These are phyloP conservation scores for Discostella pseudostelligera DNA, from an alignment of 108 stramenopile species.

Conservation along the genomic window DNA sequence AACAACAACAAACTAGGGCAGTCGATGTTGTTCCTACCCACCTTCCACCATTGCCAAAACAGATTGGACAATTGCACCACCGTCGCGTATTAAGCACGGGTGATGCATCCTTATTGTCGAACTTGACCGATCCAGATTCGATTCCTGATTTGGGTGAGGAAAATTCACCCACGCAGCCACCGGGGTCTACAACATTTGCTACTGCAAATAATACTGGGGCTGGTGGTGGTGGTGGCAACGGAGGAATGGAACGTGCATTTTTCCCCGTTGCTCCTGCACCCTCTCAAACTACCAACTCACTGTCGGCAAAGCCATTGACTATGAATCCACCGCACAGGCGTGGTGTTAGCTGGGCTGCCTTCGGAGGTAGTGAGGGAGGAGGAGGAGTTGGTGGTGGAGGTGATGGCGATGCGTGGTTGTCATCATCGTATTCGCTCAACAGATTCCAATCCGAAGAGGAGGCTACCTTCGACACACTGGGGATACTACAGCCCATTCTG, in stretches of 20 bases:
- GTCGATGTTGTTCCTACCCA: constrained; percentile 9
- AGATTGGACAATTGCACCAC: constrained; percentile 26
- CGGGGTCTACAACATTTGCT: background rate
- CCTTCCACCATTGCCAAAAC: constrained; percentile 20
- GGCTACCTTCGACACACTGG: constrained; percentile 31
- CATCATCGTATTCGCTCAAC: background rate
- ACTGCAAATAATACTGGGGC: background rate
- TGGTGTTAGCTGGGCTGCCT: constrained; percentile 32
- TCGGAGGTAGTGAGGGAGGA: background rate
- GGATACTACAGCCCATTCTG: constrained; percentile 33
- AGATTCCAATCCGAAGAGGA: constrained; percentile 16
- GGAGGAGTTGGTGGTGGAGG: background rate
- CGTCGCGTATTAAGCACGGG: constrained; percentile 35
- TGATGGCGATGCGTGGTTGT: constrained; percentile 1
- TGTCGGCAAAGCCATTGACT: background rate
- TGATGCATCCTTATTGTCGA: constrained; percentile 27
- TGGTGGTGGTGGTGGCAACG: background rate
- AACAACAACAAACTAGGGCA: background rate
- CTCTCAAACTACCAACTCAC: background rate
- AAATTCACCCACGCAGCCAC: background rate
- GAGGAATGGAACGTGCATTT: background rate
- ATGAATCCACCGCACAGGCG: constrained; percentile 8
- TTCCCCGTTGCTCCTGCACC: background rate
- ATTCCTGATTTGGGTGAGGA: constrained; percentile 5
- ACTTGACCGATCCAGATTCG: constrained; percentile 44